Evolutionary conservation across 352 stramenopile genomes (phyloP).

Genomic region (Phytophthora sansomeana): DNA sequence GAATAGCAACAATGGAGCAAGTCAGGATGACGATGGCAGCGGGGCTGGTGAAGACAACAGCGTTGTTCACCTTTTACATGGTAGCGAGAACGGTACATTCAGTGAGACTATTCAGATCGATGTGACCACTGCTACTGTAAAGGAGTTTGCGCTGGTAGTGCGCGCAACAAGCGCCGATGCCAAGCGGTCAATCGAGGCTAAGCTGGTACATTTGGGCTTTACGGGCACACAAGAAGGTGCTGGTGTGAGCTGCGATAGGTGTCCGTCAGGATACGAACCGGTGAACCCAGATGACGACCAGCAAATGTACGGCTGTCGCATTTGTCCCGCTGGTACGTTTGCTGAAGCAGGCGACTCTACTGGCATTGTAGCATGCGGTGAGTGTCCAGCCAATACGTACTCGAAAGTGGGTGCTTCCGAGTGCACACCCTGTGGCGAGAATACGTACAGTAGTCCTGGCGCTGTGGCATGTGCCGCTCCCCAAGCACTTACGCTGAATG

Average conservation of each 20-base stretch:
- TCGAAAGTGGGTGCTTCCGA: slow-evolving; percentile 53
- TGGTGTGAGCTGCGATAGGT: slow-evolving; percentile 61
- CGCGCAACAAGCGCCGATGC: slow-evolving; percentile 56
- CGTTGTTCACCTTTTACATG: slow-evolving; percentile 65
- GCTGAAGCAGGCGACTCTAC: slow-evolving; percentile 33
- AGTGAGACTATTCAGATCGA: slow-evolving; percentile 64
- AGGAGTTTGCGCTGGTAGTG: slow-evolving; percentile 69
- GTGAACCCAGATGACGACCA: slow-evolving; percentile 33
- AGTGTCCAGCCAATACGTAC: slow-evolving; percentile 71
- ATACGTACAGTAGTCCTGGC: slow-evolving; percentile 63
- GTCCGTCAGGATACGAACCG: slow-evolving; percentile 60
- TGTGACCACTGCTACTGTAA: slow-evolving; percentile 48
- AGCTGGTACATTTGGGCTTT: slow-evolving; percentile 61
- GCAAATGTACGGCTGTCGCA: slow-evolving; percentile 52
- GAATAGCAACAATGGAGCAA: slow-evolving; percentile 17
- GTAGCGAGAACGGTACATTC: slow-evolving; percentile 72
- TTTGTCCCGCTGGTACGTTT: slow-evolving; percentile 71
- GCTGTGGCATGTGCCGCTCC: slow-evolving; percentile 56
- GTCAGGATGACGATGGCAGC: slow-evolving; percentile 11
- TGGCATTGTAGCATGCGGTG: slow-evolving; percentile 53
- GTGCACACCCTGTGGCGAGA: slow-evolving; percentile 67
- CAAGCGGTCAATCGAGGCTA: slow-evolving; percentile 56
- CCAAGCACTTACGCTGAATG: slow-evolving; percentile 51
- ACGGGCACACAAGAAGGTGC: slow-evolving; percentile 58
- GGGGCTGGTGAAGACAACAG: slow-evolving; percentile 28